A percentile compares a stretch with the other conserved stretches of the same genome.
Conservation (phyloP, 2,329 filamentous ascomycete species). For the Laburnicola sp. region DNA sequence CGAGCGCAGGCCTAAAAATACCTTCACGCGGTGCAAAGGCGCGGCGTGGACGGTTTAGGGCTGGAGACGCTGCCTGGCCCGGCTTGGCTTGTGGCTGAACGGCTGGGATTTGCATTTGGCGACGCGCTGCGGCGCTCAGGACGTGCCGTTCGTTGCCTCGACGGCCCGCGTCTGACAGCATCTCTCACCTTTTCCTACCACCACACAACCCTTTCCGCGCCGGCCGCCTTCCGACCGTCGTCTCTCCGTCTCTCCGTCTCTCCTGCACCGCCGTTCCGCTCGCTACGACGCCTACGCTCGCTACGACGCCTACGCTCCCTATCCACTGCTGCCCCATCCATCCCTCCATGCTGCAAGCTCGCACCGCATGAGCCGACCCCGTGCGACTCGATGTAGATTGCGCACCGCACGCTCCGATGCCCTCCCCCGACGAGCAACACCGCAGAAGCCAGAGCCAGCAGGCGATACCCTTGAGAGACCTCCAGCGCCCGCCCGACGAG, state of each 20-base stretch:
- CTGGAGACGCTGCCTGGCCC: not conserved
- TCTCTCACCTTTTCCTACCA: slow-evolving; percentile 5
- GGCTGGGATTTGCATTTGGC: not conserved
- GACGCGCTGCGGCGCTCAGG: not conserved
- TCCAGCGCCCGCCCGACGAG: slow-evolving; percentile 47
- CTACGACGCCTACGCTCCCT: slow-evolving; percentile 2
- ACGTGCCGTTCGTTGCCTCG: not conserved
- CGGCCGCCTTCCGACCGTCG: not conserved
- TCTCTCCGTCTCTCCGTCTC: not conserved
- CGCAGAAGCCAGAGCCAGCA: slow-evolving; percentile 55
- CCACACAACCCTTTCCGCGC: not conserved
- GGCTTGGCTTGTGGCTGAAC: not conserved
- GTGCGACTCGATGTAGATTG: slow-evolving; percentile 35
- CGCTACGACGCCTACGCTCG: slow-evolving; percentile 13
- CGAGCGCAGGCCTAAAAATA: slow-evolving; percentile 1
- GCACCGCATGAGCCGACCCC: slow-evolving; percentile 30
- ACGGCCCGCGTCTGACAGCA: slow-evolving; percentile 3
- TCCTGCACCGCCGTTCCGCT: not conserved
- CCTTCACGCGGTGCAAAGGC: not conserved
- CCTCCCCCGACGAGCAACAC: slow-evolving; percentile 52
- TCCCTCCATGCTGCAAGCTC: slow-evolving; percentile 23
- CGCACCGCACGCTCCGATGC: slow-evolving; percentile 47
- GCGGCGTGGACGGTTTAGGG: not conserved
- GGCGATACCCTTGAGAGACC: slow-evolving; percentile 71
- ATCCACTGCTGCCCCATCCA: slow-evolving; percentile 8